These are phyloP conservation scores for Stagonosporopsis tanaceti DNA, from an alignment of 2,329 filamentous ascomycete species.

Conservation along the genomic window DNA sequence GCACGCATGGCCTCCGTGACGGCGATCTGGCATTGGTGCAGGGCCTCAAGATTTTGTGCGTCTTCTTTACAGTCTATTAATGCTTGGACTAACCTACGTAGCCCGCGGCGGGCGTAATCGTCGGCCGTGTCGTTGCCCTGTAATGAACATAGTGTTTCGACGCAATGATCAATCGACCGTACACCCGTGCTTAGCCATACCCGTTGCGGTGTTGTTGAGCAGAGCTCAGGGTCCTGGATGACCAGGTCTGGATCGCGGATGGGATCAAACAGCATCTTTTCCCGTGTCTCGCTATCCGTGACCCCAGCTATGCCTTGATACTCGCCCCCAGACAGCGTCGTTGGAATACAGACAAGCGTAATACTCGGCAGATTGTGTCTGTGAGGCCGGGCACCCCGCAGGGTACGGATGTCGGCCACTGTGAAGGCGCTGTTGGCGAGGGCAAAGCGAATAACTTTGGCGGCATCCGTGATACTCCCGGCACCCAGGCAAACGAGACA, in stretches of 20 bases:
- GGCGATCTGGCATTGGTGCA: neutral
- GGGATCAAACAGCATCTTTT: conserved; percentile 3
- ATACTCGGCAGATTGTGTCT: neutral
- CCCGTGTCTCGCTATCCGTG: neutral
- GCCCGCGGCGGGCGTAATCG: conserved; percentile 1
- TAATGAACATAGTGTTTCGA: neutral
- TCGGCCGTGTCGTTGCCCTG: neutral
- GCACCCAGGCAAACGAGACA: conserved; percentile 3
- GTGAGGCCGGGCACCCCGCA: conserved; percentile 2
- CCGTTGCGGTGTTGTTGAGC: conserved; percentile 1
- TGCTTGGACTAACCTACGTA: neutral
- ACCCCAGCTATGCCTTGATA: neutral
- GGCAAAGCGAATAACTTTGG: conserved; percentile 7
- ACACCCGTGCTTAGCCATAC: neutral
- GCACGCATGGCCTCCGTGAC: conserved; percentile 1
- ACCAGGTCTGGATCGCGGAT: conserved; percentile 1
- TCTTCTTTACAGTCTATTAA: neutral
- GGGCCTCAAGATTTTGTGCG: neutral
- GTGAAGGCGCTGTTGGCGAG: neutral
- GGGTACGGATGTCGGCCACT: conserved; percentile 1
- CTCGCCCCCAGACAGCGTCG: neutral
- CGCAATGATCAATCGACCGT: conserved; percentile 1
- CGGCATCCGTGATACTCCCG: conserved; percentile 2
- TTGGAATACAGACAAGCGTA: neutral
- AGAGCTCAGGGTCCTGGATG: conserved; percentile 2